Evolutionary conservation across 352 stramenopile genomes (phyloP).

Genomic region (Pythium vanterpoolii): DNA sequence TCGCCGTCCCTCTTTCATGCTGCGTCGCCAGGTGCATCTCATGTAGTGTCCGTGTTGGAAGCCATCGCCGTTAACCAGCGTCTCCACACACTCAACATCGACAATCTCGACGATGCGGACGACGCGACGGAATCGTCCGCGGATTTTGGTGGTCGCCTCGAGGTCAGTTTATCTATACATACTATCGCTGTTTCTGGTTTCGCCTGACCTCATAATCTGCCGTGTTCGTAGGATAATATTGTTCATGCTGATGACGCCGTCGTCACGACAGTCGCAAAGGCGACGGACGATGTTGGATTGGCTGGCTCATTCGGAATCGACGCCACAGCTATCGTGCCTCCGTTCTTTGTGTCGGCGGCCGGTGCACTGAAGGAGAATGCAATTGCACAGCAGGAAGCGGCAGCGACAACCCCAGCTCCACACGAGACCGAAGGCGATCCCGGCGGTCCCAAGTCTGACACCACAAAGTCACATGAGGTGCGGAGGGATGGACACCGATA

Average conservation of each 20-base stretch:
- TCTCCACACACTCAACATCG: conserved; percentile 1
- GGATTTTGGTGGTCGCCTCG: conserved; percentile 18
- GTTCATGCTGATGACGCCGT: background rate
- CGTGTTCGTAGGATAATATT: background rate
- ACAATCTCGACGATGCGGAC: conserved; percentile 12
- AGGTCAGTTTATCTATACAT: conserved; percentile 5
- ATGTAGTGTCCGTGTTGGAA: conserved; percentile 17
- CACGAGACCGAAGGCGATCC: background rate
- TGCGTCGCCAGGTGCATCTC: background rate
- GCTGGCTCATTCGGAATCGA: background rate
- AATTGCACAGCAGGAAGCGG: background rate
- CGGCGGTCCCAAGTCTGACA: background rate
- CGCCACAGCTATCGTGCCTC: background rate
- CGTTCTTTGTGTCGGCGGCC: conserved; percentile 20
- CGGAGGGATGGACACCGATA: background rate
- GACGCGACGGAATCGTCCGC: background rate
- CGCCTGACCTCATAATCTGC: background rate
- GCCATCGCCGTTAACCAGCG: conserved; percentile 14
- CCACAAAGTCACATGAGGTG: background rate
- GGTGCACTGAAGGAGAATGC: conserved; percentile 12
- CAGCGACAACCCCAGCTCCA: background rate
- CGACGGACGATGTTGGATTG: too few species aligned
- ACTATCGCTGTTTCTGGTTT: background rate
- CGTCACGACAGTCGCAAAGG: background rate
- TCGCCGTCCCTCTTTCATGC: background rate